Percentiles rank a stretch among this genome's conserved stretches.
Evolutionary conservation across 2,329 filamentous ascomycete species (phyloP).

Genomic region (Knoxdaviesia proteae): DNA sequence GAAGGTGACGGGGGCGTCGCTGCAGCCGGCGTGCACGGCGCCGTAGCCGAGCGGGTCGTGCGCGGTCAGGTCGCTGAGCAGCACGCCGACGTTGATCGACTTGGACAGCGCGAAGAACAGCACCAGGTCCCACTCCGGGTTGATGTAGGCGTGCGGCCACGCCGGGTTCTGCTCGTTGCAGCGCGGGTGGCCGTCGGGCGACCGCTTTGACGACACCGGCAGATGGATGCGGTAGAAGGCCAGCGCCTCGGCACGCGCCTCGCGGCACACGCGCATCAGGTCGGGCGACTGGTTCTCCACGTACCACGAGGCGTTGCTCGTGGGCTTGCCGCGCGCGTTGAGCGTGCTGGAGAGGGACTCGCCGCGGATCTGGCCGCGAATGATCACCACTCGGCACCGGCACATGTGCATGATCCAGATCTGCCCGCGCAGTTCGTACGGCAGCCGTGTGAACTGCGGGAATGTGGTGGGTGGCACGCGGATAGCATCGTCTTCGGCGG

Average conservation of each 20-base stretch:
- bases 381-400: slow-evolving; percentile 5
- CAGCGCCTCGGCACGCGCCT: slow-evolving; percentile 5
- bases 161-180: slow-evolving; percentile 5
- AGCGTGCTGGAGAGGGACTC: background rate
- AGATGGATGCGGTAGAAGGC: slow-evolving; percentile 7
- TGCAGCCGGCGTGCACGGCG: slow-evolving; percentile 5
- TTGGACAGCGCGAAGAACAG: slow-evolving; percentile 4
- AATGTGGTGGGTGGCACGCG: slow-evolving; percentile 1
- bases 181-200: slow-evolving; percentile 3
- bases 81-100: slow-evolving; percentile 4
- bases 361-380: slow-evolving; percentile 2
- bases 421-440: slow-evolving; percentile 5
- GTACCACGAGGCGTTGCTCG: slow-evolving; percentile 5
- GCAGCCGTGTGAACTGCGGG: slow-evolving; percentile 5
- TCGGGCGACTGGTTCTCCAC: slow-evolving; percentile 6
- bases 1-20: slow-evolving; percentile 4
- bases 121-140: slow-evolving; percentile 8
- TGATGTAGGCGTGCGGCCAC: slow-evolving; percentile 5
- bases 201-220: slow-evolving; percentile 3
- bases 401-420: slow-evolving; percentile 6
- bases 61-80: slow-evolving; percentile 6
- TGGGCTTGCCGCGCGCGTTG: slow-evolving; percentile 4
- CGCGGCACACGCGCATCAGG: slow-evolving; percentile 6
- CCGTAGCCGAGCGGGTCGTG: slow-evolving; percentile 5
- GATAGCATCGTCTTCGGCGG: too few species aligned